These are phyloP conservation scores for Xylariaceae sp. DNA, from an alignment of 2,329 filamentous ascomycete genomes.

Conservation along the genomic window DNA sequence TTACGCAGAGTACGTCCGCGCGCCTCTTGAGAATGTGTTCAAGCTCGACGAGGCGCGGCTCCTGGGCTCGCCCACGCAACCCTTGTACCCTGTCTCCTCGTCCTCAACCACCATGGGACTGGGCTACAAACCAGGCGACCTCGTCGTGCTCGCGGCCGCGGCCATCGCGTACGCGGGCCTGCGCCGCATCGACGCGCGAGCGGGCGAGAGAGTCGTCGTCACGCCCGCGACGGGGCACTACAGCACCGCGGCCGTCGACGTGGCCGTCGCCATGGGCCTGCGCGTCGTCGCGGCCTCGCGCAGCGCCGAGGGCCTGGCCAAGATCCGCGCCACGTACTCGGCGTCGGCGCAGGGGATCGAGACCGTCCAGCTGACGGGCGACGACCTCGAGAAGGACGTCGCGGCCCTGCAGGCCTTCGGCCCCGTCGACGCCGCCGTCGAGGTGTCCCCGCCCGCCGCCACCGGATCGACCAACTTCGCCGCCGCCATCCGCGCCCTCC, in stretches of 20 bases:
- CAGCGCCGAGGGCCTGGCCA: conserved; percentile 3
- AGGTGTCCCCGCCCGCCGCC: conserved; percentile 7
- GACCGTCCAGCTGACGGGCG: conserved; percentile 2
- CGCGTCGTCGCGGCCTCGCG: conserved; percentile 3
- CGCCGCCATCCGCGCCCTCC: not conserved
- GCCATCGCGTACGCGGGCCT: not conserved
- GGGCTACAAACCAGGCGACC: conserved; percentile 1
- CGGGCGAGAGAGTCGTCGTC: conserved; percentile 5
- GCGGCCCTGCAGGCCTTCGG: conserved; percentile 4
- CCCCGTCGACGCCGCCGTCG: conserved; percentile 4
- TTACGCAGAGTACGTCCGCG: conserved; percentile 4
- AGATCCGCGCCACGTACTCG: conserved; percentile 3
- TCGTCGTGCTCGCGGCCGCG: conserved; percentile 1
- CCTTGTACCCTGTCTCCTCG: not conserved
- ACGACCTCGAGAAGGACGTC: conserved; percentile 1
- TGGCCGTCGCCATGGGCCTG: conserved; percentile 5
- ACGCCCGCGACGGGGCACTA: conserved; percentile 6
- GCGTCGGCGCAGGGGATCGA: not conserved
- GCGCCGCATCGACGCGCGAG: conserved; percentile 1
- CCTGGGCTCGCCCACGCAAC: not conserved
- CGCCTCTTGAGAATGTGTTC: conserved; percentile 6
- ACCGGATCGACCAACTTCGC: conserved; percentile 1
- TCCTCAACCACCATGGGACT: too few relatives aligned
- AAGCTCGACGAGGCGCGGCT: conserved; percentile 6
- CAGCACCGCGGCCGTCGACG: conserved; percentile 4